phyloP scores from a whole-genome alignment of 78 protist genomes.

The Mastigamoeba balamuthi region DNA sequence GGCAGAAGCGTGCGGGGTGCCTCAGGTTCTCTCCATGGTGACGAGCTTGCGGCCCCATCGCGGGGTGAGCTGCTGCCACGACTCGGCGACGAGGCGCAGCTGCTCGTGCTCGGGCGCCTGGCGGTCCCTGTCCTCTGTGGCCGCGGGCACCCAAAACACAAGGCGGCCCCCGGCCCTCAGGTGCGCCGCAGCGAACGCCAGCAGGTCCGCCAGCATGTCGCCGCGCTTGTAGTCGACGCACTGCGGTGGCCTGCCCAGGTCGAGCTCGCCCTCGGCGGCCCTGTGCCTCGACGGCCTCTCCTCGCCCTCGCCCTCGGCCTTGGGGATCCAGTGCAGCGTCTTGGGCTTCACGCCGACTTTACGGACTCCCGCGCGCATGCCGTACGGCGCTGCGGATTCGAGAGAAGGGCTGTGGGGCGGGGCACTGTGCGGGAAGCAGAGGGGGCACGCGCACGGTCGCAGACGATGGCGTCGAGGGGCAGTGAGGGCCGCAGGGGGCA shows the following conservation, averaged over 20 bases:
- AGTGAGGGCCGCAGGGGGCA: constrained; percentile 13
- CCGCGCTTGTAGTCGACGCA: constrained; percentile 25
- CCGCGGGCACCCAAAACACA: constrained; percentile 72
- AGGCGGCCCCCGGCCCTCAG: constrained; percentile 61
- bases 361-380: constrained; percentile 63
- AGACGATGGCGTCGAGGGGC: constrained; percentile 39
- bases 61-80: constrained; percentile 29
- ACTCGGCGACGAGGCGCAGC: constrained; percentile 6
- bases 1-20: too few species aligned
- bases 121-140: constrained; percentile 35
- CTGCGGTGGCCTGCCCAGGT: too few species aligned
- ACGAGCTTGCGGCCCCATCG: constrained; percentile 50
- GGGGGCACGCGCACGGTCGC: constrained; percentile 23
- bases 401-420: neutral
- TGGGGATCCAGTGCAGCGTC: neutral
- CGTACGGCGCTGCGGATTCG: constrained; percentile 64
- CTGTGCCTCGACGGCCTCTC: too few species aligned
- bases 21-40: constrained; percentile 57
- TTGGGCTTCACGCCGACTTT: constrained; percentile 29
- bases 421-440: neutral
- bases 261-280: too few species aligned
- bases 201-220: constrained; percentile 48
- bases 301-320: neutral
- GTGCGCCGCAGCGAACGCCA: constrained; percentile 42
- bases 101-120: constrained; percentile 47